phyloP scores from a whole-genome alignment of 169 alveolate genomes.

The Eimeria maxima region DNA sequence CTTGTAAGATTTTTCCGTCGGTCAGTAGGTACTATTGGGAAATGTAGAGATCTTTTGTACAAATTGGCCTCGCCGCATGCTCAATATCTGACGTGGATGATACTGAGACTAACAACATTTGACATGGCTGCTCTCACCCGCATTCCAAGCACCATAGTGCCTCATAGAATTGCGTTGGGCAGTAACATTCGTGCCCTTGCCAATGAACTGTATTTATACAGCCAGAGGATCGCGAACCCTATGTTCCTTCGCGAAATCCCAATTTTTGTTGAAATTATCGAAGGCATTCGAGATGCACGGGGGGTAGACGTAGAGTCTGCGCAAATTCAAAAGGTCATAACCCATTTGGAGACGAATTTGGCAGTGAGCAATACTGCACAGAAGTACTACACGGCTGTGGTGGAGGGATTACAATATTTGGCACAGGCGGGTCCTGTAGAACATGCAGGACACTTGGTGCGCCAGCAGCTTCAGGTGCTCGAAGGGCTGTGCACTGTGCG shows the following conservation, averaged over 20 bases:
- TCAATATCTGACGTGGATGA: background rate
- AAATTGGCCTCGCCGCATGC: background rate
- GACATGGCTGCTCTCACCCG: background rate
- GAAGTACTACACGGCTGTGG: background rate
- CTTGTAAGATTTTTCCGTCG: background rate
- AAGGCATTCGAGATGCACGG: background rate
- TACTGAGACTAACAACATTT: background rate
- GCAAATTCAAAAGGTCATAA: background rate
- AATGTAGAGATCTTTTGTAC: background rate
- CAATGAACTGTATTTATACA: background rate
- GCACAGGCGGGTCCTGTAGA: background rate
- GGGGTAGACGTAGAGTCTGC: background rate
- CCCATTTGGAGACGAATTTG: background rate
- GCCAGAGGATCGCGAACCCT: background rate
- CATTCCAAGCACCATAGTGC: background rate
- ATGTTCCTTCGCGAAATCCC: background rate
- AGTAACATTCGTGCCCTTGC: background rate
- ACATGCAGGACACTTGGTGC: background rate
- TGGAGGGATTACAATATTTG: background rate
- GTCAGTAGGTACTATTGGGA: background rate
- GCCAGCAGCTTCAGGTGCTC: background rate
- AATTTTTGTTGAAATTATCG: background rate
- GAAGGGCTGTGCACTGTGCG: background rate
- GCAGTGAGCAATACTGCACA: background rate
- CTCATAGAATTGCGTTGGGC: background rate